Evolutionary conservation across 805 yeast species (phyloP).

Genomic region (Scheffersomyces amazonensis): DNA sequence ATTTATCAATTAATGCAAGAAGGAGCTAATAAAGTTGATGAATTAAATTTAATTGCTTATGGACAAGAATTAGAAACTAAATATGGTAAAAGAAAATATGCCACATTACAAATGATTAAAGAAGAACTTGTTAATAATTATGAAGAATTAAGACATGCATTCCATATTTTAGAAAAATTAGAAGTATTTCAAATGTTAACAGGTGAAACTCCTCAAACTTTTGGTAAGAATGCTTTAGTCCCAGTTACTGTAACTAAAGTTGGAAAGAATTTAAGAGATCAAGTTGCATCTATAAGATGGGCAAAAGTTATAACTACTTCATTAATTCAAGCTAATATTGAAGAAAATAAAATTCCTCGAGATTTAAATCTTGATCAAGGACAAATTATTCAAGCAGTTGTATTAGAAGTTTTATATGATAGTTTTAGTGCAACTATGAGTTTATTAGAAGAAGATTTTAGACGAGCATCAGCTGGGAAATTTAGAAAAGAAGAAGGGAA

Average conservation of each 20-base stretch:
- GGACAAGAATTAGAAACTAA: slow-evolving; percentile 81
- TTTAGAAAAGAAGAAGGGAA: slow-evolving; percentile 54
- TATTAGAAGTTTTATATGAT: slow-evolving; percentile 69
- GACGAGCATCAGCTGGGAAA: slow-evolving; percentile 47
- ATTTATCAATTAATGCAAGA: slow-evolving; percentile 70
- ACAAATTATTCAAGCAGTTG: slow-evolving; percentile 84
- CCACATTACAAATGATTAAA: slow-evolving; percentile 78
- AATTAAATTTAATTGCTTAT: slow-evolving; percentile 84
- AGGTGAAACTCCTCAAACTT: slow-evolving; percentile 73
- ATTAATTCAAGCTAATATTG: slow-evolving; percentile 42
- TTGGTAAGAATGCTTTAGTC: slow-evolving; percentile 65
- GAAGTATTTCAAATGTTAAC: slow-evolving; percentile 88
- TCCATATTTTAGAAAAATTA: slow-evolving; percentile 58
- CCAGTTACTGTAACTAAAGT: slow-evolving; percentile 75
- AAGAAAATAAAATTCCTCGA: slow-evolving; percentile 44
- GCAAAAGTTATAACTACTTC: slow-evolving; percentile 41
- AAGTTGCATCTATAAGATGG: slow-evolving; percentile 42
- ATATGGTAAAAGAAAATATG: slow-evolving; percentile 70
- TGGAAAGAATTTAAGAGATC: slow-evolving; percentile 57
- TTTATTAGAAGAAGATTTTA: slow-evolving; percentile 62
- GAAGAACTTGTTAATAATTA: slow-evolving; percentile 86
- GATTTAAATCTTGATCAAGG: slow-evolving; percentile 50
- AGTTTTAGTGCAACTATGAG: slow-evolving; percentile 72
- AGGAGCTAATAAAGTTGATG: slow-evolving; percentile 74
- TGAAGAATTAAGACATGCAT: slow-evolving; percentile 77